Percentiles rank a stretch among this genome's conserved stretches.
phyloP scores from a whole-genome alignment of 768 basidiomycete species.

The Gymnopilus junonius region DNA sequence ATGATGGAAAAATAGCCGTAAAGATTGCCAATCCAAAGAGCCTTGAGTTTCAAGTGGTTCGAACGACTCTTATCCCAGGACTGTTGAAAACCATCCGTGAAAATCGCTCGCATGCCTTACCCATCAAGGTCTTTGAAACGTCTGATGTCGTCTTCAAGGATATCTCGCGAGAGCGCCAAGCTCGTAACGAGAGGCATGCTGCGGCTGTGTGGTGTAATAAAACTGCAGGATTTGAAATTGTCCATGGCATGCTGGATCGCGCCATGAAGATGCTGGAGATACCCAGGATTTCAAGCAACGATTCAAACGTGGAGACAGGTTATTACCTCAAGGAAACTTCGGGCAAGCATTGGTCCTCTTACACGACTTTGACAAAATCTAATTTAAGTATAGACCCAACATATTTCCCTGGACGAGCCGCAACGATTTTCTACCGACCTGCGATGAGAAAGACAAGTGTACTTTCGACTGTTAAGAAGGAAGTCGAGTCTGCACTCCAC shows the following conservation, averaged over 20 bases:
- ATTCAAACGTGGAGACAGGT: conserved; percentile 65
- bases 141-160: conserved; percentile 96
- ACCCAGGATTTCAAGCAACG: conserved; percentile 67
- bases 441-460: conserved; percentile 38
- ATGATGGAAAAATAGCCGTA: conserved; percentile 82
- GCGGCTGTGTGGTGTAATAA: conserved; percentile 96
- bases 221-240: conserved; percentile 95
- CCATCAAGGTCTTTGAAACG: conserved; percentile 92
- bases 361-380: background rate
- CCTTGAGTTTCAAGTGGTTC: conserved; percentile 96
- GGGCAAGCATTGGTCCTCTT: conserved; percentile 54
- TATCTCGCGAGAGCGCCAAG: conserved; percentile 71
- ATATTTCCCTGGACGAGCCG: conserved; percentile 95
- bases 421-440: conserved; percentile 86
- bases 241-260: conserved; percentile 93
- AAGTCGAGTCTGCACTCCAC: conserved; percentile 48
- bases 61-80: conserved; percentile 94
- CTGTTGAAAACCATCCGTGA: conserved; percentile 97
- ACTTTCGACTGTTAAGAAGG: conserved; percentile 42
- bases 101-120: conserved; percentile 91
- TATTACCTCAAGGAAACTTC: conserved; percentile 91
- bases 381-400: conserved; percentile 67
- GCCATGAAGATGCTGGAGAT: conserved; percentile 97
- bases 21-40: conserved; percentile 98
- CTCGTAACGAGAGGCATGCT: conserved; percentile 86